Conservation (phyloP, 306 rosid genomes). For the Cicer cuneatum region DNA sequence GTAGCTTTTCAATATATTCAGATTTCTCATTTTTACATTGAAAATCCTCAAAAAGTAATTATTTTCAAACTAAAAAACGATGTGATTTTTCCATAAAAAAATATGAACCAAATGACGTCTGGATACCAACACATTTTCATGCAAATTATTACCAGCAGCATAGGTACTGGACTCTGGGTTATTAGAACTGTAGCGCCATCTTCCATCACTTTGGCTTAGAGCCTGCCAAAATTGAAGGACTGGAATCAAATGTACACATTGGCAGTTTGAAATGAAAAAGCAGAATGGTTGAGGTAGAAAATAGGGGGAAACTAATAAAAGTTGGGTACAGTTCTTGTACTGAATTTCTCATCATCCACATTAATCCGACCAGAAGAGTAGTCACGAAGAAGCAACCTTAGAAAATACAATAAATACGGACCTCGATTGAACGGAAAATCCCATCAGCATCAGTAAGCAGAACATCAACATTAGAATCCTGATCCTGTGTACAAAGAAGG, state of each 20-base stretch:
- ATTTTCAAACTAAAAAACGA: neutral
- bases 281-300: constrained; percentile 1
- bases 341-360: constrained; percentile 26
- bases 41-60: neutral
- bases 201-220: constrained; percentile 99
- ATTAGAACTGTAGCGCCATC: constrained; percentile 91
- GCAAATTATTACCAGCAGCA: constrained; percentile 85
- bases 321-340: constrained; percentile 34
- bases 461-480: constrained; percentile 67
- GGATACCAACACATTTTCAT: constrained; percentile 19
- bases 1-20: neutral
- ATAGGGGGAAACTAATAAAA: constrained; percentile 1
- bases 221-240: constrained; percentile 64
- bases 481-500: constrained; percentile 58
- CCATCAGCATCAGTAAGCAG: constrained; percentile 78
- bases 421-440: constrained; percentile 84
- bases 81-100: neutral
- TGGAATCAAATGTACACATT: constrained; percentile 39
- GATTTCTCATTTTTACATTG: neutral
- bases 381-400: constrained; percentile 37
- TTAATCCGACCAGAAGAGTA: constrained; percentile 35
- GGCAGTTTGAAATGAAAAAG: constrained; percentile 1
- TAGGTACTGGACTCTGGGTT: constrained; percentile 93
- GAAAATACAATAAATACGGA: constrained; percentile 36
- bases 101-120: neutral